Evolutionary conservation across 306 rosid genomes (phyloP), one percentile per base, ranked within the genome.

Genomic region (Cucurbita pepo): DNA sequence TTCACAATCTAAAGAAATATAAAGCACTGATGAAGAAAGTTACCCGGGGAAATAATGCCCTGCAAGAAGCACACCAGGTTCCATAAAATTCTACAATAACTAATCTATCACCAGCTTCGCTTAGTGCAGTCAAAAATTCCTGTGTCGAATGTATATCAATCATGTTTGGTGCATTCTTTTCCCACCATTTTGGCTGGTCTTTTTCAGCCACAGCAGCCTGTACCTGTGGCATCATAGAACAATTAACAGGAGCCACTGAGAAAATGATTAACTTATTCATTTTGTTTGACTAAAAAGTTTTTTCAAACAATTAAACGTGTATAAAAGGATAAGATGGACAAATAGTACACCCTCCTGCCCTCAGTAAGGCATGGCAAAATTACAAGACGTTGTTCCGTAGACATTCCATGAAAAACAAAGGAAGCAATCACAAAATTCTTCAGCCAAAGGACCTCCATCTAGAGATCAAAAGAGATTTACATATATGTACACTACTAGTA

Each of bases 181-280:
- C 99, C 99, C 97, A 95, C 99, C 99, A 95, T 80, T 95, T 95
- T 74, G 99, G 97, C 67, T 88, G 97, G 78, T 85, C 95, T 62
- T 83, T 88, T 83, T 85, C 97, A 41, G 95, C 77, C 79, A 89
- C 76, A 45, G 90, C 64, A 57, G 97, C 97, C 64, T 81, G 86
- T 60, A 89, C 90, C 99, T 95, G 81, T 57, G 76, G 76, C 60
- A 9, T 80, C 66, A 73, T 52, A 36, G 56, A 81, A 57, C 7
- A 37, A 58, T 81, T 79, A 59, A 76, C 78, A 76, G 65, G 36
- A 30, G 74, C 16, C 25, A 36, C 51, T 9, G 3, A 63, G 34
- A 38, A 63, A 63, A 41, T 77, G 41, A 60, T 51, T 11, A 7
- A 21, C 38, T 16, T 8, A n/a, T 57, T 57, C 30, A 30, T 56